phyloP scores from a whole-genome alignment of 2,329 filamentous ascomycete species.

The Phialophora tarda region DNA sequence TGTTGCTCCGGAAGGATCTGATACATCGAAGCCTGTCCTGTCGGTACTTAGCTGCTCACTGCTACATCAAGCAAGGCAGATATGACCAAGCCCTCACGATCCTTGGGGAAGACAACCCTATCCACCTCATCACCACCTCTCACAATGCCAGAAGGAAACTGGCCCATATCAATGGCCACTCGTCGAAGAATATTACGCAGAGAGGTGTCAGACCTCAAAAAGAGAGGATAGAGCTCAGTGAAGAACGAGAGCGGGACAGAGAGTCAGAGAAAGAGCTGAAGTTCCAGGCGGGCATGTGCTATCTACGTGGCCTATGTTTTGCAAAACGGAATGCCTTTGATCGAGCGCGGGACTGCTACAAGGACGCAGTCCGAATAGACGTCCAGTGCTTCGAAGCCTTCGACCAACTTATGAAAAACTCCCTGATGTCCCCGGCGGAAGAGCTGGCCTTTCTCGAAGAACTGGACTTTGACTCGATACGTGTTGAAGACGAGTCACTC shows the following conservation, averaged over 20 bases:
- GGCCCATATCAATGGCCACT: conserved; percentile 65
- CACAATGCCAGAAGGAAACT: conserved; percentile 72
- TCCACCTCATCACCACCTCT: conserved; percentile 75
- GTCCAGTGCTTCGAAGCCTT: conserved; percentile 99
- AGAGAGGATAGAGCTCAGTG: conserved; percentile 62
- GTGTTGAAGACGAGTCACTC: conserved; percentile 67
- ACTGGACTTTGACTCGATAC: conserved; percentile 85
- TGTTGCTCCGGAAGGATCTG: conserved; percentile 83
- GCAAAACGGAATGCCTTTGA: conserved; percentile 98
- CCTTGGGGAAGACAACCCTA: conserved; percentile 92
- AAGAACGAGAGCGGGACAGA: conserved; percentile 62
- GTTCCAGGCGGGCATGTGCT: conserved; percentile 97
- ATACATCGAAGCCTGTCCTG: conserved; percentile 82
- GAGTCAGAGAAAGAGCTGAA: conserved; percentile 77
- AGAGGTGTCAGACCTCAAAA: conserved; percentile 55
- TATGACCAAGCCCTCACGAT: conserved; percentile 86
- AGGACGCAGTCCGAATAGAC: conserved; percentile 93
- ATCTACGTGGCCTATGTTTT: conserved; percentile 88
- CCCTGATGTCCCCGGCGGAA: conserved; percentile 84
- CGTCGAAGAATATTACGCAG: conserved; percentile 55
- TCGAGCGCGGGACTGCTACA: conserved; percentile 96
- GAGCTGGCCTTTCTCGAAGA: conserved; percentile 89
- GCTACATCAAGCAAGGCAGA: conserved; percentile 87
- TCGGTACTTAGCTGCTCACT: conserved; percentile 90
- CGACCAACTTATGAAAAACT: conserved; percentile 96